Evolutionary conservation across 768 basidiomycete species (phyloP), one percentile per base, ranked within the genome.

Genomic region (Trametes gibbosa): DNA sequence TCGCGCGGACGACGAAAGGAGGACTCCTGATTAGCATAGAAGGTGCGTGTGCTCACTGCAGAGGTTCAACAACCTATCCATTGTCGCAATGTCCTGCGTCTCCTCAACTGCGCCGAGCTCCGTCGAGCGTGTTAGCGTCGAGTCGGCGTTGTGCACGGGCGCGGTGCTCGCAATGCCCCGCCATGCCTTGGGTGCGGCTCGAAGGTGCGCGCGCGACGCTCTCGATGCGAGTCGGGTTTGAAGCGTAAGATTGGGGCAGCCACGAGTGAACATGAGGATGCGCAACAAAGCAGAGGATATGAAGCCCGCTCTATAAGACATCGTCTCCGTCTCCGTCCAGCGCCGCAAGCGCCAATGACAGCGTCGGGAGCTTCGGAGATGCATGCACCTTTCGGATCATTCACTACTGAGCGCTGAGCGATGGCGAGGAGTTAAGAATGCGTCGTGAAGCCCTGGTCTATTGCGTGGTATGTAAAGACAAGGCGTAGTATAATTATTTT

Each of bases 1-100:
- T 46, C 35, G 41, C 37, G 12, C 43, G 35, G 29, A 32, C 5
- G 29, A 10, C 29, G 29, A 43, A 74, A 16, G 12, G 13, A 27
- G 34, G 3, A 29, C 13, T 23, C 13, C 21, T 2, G 21, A 23
- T 23, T 24, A 21, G 8, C 13, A n/a, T 23, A 10, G 17, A 14
- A 2, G 47, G n/a, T 29, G 21, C 19, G 49, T 24, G 16, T 10
- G 76, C 86, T 79, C 65, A 87, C 86, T 79, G 68, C 85, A 81
- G 40, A 72, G 72, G 56, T 76, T 79, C 59, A 87, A 71, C 25
- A 87, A 73, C 23, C 67, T 69, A 67, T 86, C 85, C 78, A 88
- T 83, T 14, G 76, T 73, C 10, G 74, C 77, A 13, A 89, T 77
- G 70, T 85, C 83, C 55, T 84, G 76, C 4, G 79, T 84, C 69